A percentile compares a stretch with the other conserved stretches of the same genome.
Evolutionary conservation across 352 stramenopile genomes (phyloP).

Genomic region (Phytophthora kernoviae): DNA sequence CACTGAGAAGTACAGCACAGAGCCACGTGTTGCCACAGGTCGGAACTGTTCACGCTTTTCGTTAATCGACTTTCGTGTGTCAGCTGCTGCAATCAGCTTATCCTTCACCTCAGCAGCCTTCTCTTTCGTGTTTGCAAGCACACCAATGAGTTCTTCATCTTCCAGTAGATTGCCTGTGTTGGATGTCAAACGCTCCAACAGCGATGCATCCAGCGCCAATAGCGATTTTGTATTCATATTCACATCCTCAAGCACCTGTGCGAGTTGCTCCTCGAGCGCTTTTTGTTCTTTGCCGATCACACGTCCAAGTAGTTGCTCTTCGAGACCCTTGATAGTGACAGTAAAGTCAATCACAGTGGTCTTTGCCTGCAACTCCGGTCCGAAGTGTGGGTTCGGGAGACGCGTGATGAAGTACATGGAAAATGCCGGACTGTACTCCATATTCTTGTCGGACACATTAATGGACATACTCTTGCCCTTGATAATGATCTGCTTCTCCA

Average conservation of each 20-base stretch:
- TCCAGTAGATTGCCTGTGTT: slow-evolving; percentile 98
- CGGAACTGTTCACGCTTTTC: slow-evolving; percentile 99
- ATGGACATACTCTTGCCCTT: slow-evolving; percentile 98
- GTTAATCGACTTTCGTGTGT: slow-evolving; percentile 97
- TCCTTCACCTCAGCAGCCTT: slow-evolving; percentile 98
- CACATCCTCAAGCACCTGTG: slow-evolving; percentile 97
- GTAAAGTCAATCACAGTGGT: slow-evolving; percentile 99
- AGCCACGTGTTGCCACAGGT: slow-evolving; percentile 96
- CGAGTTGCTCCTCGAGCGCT: slow-evolving; percentile 98
- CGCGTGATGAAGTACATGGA: slow-evolving; percentile 99
- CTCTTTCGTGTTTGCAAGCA: slow-evolving; percentile 98
- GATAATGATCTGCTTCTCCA: slow-evolving; percentile 97
- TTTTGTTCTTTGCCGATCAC: slow-evolving; percentile 99
- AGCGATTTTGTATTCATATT: slow-evolving; percentile 98
- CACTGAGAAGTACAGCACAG: slow-evolving; percentile 98
- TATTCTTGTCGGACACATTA: slow-evolving; percentile 98
- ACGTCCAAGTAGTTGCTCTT: slow-evolving; percentile 97
- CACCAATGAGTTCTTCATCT: slow-evolving; percentile 98
- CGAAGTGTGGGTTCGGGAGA: slow-evolving; percentile 98
- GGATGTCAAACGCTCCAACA: slow-evolving; percentile 96
- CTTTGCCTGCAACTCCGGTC: slow-evolving; percentile 97
- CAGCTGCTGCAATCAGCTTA: slow-evolving; percentile 96
- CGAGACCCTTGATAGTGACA: slow-evolving; percentile 95
- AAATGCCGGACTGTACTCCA: slow-evolving; percentile 98
- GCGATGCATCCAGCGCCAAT: slow-evolving; percentile 94